A percentile compares a stretch with the other conserved stretches of the same genome.
These are phyloP conservation scores for Phoma sp. DNA, from an alignment of 2,329 filamentous ascomycete species.

Conservation along the genomic window DNA sequence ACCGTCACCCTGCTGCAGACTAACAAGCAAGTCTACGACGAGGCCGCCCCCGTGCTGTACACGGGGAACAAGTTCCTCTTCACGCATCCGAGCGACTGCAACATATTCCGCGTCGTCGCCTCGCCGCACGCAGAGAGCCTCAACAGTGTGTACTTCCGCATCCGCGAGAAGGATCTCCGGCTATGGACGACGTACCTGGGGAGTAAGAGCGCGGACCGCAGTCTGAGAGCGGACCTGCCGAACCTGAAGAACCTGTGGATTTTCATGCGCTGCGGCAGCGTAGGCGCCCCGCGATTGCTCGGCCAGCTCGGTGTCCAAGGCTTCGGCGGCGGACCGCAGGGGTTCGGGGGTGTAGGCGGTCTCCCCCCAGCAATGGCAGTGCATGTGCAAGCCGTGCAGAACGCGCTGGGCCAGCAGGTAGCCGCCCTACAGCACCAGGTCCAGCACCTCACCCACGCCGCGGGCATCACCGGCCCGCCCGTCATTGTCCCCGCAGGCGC, in stretches of 20 bases:
- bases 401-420: slow-evolving; percentile 37
- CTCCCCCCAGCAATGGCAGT: slow-evolving; percentile 26
- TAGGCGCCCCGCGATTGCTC: slow-evolving; percentile 25
- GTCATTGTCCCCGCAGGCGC: slow-evolving; percentile 2
- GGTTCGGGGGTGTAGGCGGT: slow-evolving; percentile 13
- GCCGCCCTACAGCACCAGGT: slow-evolving; percentile 37
- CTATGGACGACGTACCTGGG: slow-evolving; percentile 49
- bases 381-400: slow-evolving; percentile 36
- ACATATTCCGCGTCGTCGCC: slow-evolving; percentile 48
- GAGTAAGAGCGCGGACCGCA: slow-evolving; percentile 38
- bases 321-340: slow-evolving; percentile 14
- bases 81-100: slow-evolving; percentile 50
- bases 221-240: slow-evolving; percentile 44
- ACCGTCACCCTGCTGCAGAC: slow-evolving; percentile 38
- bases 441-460: slow-evolving; percentile 26
- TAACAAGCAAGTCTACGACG: slow-evolving; percentile 41
- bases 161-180: slow-evolving; percentile 47
- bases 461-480: background rate
- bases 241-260: slow-evolving; percentile 47
- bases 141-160: slow-evolving; percentile 43
- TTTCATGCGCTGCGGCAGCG: slow-evolving; percentile 39
- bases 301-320: slow-evolving; percentile 10
- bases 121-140: slow-evolving; percentile 39
- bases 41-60: slow-evolving; percentile 48
- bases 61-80: slow-evolving; percentile 48